phyloP scores from a whole-genome alignment of 2,329 filamentous ascomycete species.

The Fusarium scirpi region DNA sequence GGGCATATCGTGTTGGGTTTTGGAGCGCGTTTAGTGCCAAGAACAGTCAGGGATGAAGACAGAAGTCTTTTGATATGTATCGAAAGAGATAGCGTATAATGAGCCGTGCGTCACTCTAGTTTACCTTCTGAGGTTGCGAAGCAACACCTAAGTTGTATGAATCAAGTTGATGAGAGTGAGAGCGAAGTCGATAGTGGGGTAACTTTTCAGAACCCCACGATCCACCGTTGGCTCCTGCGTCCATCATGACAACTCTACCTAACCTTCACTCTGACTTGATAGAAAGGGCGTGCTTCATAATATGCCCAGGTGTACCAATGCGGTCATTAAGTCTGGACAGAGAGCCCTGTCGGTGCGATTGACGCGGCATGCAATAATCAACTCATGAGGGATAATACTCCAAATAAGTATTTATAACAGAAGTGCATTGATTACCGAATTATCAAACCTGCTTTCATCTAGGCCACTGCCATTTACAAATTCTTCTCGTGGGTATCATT shows the following conservation, averaged over 20 bases:
- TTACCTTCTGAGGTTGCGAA: background rate
- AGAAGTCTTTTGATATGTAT: background rate
- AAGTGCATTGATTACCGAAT: constrained; percentile 1
- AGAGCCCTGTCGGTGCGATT: background rate
- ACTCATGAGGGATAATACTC: background rate
- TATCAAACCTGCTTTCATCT: constrained; percentile 5
- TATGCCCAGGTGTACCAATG: background rate
- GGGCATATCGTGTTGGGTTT: constrained; percentile 41
- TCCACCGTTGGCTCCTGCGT: constrained; percentile 37
- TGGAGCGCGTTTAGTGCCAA: background rate
- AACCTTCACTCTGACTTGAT: background rate
- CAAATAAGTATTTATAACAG: background rate
- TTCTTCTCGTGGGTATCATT: constrained; percentile 45
- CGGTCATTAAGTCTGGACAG: background rate
- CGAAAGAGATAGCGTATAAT: background rate
- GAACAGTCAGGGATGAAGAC: background rate
- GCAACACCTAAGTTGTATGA: constrained; percentile 13
- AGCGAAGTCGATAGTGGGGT: constrained; percentile 33
- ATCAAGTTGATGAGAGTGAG: constrained; percentile 24
- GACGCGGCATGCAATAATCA: background rate
- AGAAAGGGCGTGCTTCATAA: background rate
- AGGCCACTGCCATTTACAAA: constrained; percentile 6
- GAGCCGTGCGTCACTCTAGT: background rate
- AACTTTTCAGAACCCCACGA: constrained; percentile 21
- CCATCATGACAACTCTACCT: constrained; percentile 1